Evolutionary conservation across 208 protist genomes (phyloP).

Genomic region (Strigomonas culicis): DNA sequence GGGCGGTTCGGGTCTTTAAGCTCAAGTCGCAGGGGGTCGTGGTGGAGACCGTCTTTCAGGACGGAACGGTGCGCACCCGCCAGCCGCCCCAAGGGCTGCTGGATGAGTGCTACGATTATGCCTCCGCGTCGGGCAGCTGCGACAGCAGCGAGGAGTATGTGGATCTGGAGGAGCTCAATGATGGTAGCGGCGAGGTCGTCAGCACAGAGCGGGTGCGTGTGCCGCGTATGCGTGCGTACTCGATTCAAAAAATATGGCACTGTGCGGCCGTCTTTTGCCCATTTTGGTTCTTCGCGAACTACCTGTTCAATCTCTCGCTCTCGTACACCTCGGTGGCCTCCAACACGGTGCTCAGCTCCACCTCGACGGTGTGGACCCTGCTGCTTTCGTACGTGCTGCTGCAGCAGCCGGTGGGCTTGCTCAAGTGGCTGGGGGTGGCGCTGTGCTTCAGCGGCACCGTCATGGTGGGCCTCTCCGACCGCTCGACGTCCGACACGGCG

Average conservation of each 20-base stretch:
- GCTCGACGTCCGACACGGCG: slow-evolving; percentile 8
- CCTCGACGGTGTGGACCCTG: slow-evolving; percentile 84
- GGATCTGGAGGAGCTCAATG: slow-evolving; percentile 21
- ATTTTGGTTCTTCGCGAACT: slow-evolving; percentile 90
- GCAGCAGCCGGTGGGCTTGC: slow-evolving; percentile 36
- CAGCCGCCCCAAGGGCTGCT: neutral
- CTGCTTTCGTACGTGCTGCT: slow-evolving; percentile 74
- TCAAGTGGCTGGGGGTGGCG: slow-evolving; percentile 53
- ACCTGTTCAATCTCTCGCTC: slow-evolving; percentile 89
- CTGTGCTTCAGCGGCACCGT: slow-evolving; percentile 62
- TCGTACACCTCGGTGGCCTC: slow-evolving; percentile 83
- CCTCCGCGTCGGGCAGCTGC: neutral
- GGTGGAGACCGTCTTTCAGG: slow-evolving; percentile 2
- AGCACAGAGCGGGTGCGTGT: slow-evolving; percentile 23
- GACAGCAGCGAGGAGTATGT: slow-evolving; percentile 12
- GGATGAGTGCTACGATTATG: slow-evolving; percentile 15
- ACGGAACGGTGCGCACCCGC: neutral
- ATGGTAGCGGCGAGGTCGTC: slow-evolving; percentile 8
- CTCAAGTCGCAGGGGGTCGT: neutral
- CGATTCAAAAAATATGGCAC: slow-evolving; percentile 56
- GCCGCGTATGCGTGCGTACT: slow-evolving; percentile 57
- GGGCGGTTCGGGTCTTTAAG: neutral
- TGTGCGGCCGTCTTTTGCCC: slow-evolving; percentile 79
- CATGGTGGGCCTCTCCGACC: slow-evolving; percentile 68
- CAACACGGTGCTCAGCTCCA: slow-evolving; percentile 87